phyloP scores from a whole-genome alignment of 148 eudicot genomes.

The Polygonum aviculare region DNA sequence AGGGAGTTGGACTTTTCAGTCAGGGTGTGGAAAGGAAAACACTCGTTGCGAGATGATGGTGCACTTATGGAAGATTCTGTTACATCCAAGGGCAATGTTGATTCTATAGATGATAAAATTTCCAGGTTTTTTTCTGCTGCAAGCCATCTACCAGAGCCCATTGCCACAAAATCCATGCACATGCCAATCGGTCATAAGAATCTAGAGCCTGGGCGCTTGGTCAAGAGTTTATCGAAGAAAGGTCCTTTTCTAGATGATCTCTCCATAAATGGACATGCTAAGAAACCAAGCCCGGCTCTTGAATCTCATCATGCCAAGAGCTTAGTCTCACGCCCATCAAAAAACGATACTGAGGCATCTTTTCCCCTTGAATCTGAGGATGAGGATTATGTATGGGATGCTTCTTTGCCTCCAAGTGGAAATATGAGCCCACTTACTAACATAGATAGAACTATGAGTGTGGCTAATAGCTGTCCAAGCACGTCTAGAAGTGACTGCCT shows the following conservation, averaged over 20 bases:
- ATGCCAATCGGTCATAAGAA: constrained; percentile 59
- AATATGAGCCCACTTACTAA: constrained; percentile 83
- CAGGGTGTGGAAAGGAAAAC: constrained; percentile 49
- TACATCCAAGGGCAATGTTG: constrained; percentile 39
- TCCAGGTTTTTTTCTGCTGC: constrained; percentile 56
- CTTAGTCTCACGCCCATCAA: constrained; percentile 39
- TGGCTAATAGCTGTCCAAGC: constrained; percentile 69
- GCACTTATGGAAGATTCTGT: constrained; percentile 46
- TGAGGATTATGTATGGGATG: constrained; percentile 85
- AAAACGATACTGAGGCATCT: constrained; percentile 37
- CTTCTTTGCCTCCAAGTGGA: constrained; percentile 83
- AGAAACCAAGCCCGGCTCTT: constrained; percentile 32
- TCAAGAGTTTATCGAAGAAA: constrained; percentile 54
- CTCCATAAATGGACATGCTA: constrained; percentile 35
- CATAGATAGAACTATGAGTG: constrained; percentile 75
- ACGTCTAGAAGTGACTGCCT: constrained; percentile 63
- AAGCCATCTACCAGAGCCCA: constrained; percentile 80
- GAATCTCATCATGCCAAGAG: constrained; percentile 47
- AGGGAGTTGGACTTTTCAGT: constrained; percentile 26
- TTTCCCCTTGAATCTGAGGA: constrained; percentile 47
- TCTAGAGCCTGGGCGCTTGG: constrained; percentile 37
- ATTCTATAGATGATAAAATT: constrained; percentile 46
- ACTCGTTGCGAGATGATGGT: constrained; percentile 34
- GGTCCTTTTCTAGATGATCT: constrained; percentile 72
- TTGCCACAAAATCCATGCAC: constrained; percentile 53